Base-by-base conservation (phyloP, 129 eudicot genomes). In the Silybum marianum region DNA sequence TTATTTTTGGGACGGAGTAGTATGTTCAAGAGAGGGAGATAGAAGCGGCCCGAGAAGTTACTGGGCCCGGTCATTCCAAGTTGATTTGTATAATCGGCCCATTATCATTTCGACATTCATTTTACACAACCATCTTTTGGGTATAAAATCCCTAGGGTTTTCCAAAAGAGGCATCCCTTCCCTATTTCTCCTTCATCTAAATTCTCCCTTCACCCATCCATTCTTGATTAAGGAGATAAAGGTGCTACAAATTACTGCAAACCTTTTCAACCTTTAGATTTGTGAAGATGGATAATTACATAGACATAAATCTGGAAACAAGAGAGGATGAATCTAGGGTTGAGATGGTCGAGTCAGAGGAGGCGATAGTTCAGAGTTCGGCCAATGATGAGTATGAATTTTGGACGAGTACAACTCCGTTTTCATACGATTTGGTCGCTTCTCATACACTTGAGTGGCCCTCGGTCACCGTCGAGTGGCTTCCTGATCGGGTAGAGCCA, bases 381-480 rank as follows among this genome's bases (percentile, higher is more conserved):
- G 75, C 88, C 16, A 91, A 91, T 80, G 93, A 89, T 72, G 98
- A 93, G 86, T 93, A 91, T 91, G 90, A 93, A 88, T 85, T 85
- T 44, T 91, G 98, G 98, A 93, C 89, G 79, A 93, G 88, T 81
- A 82, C 87, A 79, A 89, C 97, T 11, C 97, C 97, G 0, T 91
- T 91, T 23, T 78, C 91, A 46, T 93, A 93, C 84, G 94, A 93
- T 87, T 74, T 93, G 82, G 88, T 90, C 3, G 82, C 88, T 0
- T 89, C 97, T 0, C 98, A 85, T 42, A 94, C 91, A 44, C 83
- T 91, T 11, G 94, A 91, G 76, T 93, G 97, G 98, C 97, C 98
- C 13, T 91, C 97, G 18, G 91, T 93, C 75, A 93, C 97, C 18
- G 98, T 93, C 22, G 98, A 93, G 82, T 93, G 97, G 98, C 89